These are phyloP conservation scores for Mucor circinelloides DNA, from an alignment of 371 early-diverging fungal genomes.

Conservation along the genomic window DNA sequence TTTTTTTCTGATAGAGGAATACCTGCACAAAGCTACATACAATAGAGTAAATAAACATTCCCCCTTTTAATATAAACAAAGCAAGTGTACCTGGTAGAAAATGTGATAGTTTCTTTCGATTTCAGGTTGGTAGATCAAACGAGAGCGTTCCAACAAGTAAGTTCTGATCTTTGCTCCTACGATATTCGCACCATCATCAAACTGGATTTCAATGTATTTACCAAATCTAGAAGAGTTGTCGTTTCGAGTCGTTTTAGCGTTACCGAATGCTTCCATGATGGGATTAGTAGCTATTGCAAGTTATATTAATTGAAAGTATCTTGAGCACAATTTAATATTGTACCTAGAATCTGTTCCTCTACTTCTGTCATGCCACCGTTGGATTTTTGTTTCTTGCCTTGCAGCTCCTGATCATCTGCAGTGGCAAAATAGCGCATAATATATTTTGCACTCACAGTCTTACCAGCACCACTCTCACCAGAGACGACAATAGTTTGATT, in stretches of 20 bases:
- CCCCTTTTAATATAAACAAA: neutral
- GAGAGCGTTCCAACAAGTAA: constrained; percentile 97
- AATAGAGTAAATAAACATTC: neutral
- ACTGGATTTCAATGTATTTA: constrained; percentile 96
- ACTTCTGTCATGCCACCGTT: constrained; percentile 73
- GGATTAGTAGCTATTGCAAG: constrained; percentile 84
- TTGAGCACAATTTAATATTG: neutral
- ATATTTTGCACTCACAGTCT: constrained; percentile 95
- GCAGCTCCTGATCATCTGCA: constrained; percentile 70
- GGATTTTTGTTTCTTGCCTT: constrained; percentile 38
- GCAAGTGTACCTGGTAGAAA: constrained; percentile 84
- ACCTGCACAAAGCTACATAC: constrained; percentile 67
- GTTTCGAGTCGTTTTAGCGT: constrained; percentile 98
- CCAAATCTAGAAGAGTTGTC: constrained; percentile 98
- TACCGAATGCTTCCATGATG: constrained; percentile 98
- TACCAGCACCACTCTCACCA: constrained; percentile 98
- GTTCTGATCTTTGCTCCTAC: constrained; percentile 96
- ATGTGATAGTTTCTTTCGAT: constrained; percentile 99
- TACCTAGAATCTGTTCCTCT: constrained; percentile 78
- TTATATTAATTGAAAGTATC: too few species aligned
- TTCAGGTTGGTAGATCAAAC: constrained; percentile 92
- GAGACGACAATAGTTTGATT: constrained; percentile 99
- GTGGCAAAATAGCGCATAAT: constrained; percentile 98
- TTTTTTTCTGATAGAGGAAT: constrained; percentile 83
- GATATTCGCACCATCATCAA: constrained; percentile 81